phyloP scores from a whole-genome alignment of 2,329 filamentous ascomycete genomes.

The Trichophyton mentagrophytes region DNA sequence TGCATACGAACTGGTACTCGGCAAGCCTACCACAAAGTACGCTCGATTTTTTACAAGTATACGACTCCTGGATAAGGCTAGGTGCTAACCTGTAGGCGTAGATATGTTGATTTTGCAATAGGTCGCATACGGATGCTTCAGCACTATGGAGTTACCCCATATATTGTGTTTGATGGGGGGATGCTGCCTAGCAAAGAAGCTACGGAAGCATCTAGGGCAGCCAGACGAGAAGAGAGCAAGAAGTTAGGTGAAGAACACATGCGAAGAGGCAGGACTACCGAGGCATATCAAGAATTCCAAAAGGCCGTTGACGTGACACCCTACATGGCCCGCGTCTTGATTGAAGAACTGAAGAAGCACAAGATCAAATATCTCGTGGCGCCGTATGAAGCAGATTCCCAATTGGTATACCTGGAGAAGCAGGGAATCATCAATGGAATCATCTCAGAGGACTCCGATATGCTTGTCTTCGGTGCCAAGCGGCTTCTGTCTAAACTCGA shows the following conservation, averaged over 20 bases:
- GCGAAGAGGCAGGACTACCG: slow-evolving; percentile 63
- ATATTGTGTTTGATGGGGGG: slow-evolving; percentile 91
- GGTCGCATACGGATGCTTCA: slow-evolving; percentile 85
- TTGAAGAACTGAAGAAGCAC: slow-evolving; percentile 76
- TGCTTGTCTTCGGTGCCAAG: slow-evolving; percentile 88
- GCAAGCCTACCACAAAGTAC: slow-evolving; percentile 76
- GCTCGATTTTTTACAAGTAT: slow-evolving; percentile 18
- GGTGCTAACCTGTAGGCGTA: slow-evolving; percentile 25
- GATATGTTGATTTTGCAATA: slow-evolving; percentile 83
- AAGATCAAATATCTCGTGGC: slow-evolving; percentile 81
- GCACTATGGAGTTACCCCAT: slow-evolving; percentile 88
- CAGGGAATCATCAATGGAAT: slow-evolving; percentile 76
- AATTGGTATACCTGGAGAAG: slow-evolving; percentile 84
- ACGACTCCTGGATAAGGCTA: background rate
- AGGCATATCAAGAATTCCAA: slow-evolving; percentile 77
- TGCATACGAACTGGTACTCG: slow-evolving; percentile 78
- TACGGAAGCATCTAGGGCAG: slow-evolving; percentile 68
- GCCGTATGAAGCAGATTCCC: slow-evolving; percentile 94
- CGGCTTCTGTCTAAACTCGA: slow-evolving; percentile 86
- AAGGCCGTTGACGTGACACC: slow-evolving; percentile 94
- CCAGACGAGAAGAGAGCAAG: slow-evolving; percentile 63
- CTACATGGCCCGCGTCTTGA: slow-evolving; percentile 82
- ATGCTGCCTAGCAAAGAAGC: slow-evolving; percentile 83
- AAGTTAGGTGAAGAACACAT: slow-evolving; percentile 65
- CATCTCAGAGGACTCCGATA: slow-evolving; percentile 88